Evolutionary conservation across 805 yeast genomes (phyloP).

Genomic region (Candida methanosorbosa): DNA sequence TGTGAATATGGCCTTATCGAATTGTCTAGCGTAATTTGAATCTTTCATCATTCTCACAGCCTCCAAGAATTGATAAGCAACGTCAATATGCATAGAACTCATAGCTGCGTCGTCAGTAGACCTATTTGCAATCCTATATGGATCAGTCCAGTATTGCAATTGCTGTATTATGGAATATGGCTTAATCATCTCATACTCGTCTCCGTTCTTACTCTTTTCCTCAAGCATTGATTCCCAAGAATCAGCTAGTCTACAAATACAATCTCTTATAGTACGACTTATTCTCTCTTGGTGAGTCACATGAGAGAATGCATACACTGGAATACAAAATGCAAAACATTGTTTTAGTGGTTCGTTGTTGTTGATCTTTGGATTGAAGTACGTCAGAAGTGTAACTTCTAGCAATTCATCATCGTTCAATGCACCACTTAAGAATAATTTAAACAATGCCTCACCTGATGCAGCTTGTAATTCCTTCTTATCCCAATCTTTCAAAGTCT

Average conservation of each 20-base stretch:
- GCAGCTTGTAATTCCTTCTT: constrained; percentile 64
- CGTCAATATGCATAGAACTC: constrained; percentile 47
- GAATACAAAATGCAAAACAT: constrained; percentile 77
- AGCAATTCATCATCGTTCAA: constrained; percentile 62
- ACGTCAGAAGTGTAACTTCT: constrained; percentile 62
- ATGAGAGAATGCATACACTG: constrained; percentile 79
- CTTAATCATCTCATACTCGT: constrained; percentile 14
- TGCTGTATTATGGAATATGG: constrained; percentile 49
- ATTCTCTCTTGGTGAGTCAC: constrained; percentile 60
- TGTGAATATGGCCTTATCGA: constrained; percentile 44
- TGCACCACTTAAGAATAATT: constrained; percentile 70
- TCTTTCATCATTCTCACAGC: constrained; percentile 40
- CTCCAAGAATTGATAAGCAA: constrained; percentile 45
- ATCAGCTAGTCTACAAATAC: constrained; percentile 47
- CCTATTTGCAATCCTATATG: constrained; percentile 49
- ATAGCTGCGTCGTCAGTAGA: constrained; percentile 29
- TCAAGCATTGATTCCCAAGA: constrained; percentile 29
- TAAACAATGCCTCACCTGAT: constrained; percentile 82
- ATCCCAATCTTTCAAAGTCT: constrained; percentile 47
- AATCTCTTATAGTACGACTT: constrained; percentile 56
- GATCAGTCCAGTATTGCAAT: constrained; percentile 80
- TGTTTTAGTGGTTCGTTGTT: constrained; percentile 64
- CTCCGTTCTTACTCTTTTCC: constrained; percentile 18
- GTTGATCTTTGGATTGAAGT: constrained; percentile 62
- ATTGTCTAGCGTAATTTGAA: constrained; percentile 39